Evolutionary conservation across 2,329 filamentous ascomycete species (phyloP).

Genomic region (Pyrenophora tritici-repentis): DNA sequence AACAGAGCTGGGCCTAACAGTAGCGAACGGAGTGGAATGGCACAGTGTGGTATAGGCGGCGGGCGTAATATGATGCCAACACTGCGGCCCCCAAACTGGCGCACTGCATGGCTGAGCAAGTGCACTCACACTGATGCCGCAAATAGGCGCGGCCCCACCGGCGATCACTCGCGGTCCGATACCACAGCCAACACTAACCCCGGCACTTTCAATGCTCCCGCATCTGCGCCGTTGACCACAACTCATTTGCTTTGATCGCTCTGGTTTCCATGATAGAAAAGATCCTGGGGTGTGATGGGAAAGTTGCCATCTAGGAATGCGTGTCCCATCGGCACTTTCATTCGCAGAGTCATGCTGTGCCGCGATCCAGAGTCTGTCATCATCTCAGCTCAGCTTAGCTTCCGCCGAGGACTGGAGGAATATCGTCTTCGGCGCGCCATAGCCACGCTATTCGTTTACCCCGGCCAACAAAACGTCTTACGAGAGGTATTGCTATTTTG

Average conservation of each 20-base stretch:
- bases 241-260: neutral
- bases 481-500: slow-evolving; percentile 28
- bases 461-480: slow-evolving; percentile 15
- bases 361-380: slow-evolving; percentile 3
- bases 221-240: neutral
- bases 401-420: slow-evolving; percentile 8
- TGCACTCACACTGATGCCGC: neutral
- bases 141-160: slow-evolving; percentile 10
- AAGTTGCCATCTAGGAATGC: neutral
- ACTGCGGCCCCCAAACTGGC: slow-evolving; percentile 3
- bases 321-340: neutral
- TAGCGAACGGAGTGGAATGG: neutral
- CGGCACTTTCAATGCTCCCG: slow-evolving; percentile 1
- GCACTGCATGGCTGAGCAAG: slow-evolving; percentile 6
- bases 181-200: neutral
- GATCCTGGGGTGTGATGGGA: neutral
- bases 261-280: neutral
- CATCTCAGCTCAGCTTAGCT: slow-evolving; percentile 14
- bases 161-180: neutral
- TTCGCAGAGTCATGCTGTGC: neutral
- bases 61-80: slow-evolving; percentile 1
- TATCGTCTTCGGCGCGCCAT: slow-evolving; percentile 17
- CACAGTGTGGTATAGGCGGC: slow-evolving; percentile 4
- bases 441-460: slow-evolving; percentile 15
- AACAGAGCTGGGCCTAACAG: neutral